phyloP scores from a whole-genome alignment of 768 basidiomycete genomes.

The Xerocomellus intermedius region DNA sequence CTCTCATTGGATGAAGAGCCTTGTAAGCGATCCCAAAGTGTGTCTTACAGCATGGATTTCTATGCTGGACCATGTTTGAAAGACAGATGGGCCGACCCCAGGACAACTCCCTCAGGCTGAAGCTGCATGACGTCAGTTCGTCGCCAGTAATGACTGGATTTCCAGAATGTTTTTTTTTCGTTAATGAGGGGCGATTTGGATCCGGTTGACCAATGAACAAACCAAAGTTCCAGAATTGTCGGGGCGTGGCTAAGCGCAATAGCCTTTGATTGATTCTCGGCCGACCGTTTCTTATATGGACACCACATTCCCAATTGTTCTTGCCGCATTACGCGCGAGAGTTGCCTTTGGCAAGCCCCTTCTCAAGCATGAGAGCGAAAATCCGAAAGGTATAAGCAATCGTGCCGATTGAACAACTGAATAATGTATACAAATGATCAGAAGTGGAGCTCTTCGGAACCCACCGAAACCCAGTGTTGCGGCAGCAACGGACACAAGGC shows the following conservation, averaged over 20 bases:
- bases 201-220: too few species aligned
- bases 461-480: not conserved
- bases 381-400: not conserved
- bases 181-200: not conserved
- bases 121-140: constrained; percentile 3
- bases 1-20: too few species aligned
- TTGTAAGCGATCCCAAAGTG: too few species aligned
- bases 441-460: not conserved
- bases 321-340: not conserved
- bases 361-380: not conserved
- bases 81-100: too few species aligned
- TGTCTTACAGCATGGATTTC: too few species aligned
- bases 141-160: not conserved
- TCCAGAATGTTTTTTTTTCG: too few species aligned
- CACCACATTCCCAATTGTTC: not conserved
- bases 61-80: too few species aligned
- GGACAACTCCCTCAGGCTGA: not conserved
- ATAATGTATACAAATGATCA: not conserved
- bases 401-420: not conserved
- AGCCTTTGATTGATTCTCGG: not conserved
- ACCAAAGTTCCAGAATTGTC: too few species aligned
- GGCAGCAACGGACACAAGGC: not conserved
- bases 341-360: not conserved
- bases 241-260: too few species aligned
- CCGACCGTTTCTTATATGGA: too few species aligned